phyloP scores from a whole-genome alignment of 2,329 filamentous ascomycete genomes.

The Fusarium mundagurra region DNA sequence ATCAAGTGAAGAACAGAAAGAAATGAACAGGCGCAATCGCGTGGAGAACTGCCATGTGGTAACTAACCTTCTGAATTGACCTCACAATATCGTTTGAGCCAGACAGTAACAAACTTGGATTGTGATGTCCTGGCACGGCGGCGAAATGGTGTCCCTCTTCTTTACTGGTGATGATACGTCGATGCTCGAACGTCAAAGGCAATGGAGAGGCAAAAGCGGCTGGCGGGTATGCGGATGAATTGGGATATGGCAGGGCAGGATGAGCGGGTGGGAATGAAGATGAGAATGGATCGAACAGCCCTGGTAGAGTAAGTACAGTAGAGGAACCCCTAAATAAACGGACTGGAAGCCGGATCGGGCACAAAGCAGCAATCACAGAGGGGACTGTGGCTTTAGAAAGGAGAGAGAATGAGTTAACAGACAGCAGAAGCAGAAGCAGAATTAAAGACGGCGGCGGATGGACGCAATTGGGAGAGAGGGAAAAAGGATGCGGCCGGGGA shows the following conservation, averaged over 20 bases:
- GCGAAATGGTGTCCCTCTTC: slow-evolving; percentile 2
- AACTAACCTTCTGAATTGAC: not conserved
- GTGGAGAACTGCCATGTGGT: not conserved
- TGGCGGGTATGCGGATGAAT: slow-evolving; percentile 19
- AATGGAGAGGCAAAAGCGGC: not conserved
- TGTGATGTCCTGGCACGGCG: not conserved
- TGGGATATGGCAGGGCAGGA: not conserved
- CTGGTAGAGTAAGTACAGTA: slow-evolving; percentile 1
- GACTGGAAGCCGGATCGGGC: slow-evolving; percentile 17
- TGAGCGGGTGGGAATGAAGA: not conserved
- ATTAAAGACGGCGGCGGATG: not conserved
- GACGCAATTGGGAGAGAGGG: slow-evolving; percentile 3
- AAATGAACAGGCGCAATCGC: not conserved
- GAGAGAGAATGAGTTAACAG: slow-evolving; percentile 12
- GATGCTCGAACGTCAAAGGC: not conserved
- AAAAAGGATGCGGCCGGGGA: slow-evolving; percentile 31
- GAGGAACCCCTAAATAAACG: slow-evolving; percentile 27
- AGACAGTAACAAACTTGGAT: not conserved
- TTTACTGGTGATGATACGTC: slow-evolving; percentile 6
- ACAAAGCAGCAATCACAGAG: slow-evolving; percentile 1
- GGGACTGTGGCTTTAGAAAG: slow-evolving; percentile 8
- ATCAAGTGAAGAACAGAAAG: not conserved
- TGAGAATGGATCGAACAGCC: slow-evolving; percentile 16
- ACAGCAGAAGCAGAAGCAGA: slow-evolving; percentile 6
- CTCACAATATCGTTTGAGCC: not conserved